These are phyloP conservation scores for Plantago elongata DNA, from an alignment of 257 asterid species.

Conservation along the genomic window DNA sequence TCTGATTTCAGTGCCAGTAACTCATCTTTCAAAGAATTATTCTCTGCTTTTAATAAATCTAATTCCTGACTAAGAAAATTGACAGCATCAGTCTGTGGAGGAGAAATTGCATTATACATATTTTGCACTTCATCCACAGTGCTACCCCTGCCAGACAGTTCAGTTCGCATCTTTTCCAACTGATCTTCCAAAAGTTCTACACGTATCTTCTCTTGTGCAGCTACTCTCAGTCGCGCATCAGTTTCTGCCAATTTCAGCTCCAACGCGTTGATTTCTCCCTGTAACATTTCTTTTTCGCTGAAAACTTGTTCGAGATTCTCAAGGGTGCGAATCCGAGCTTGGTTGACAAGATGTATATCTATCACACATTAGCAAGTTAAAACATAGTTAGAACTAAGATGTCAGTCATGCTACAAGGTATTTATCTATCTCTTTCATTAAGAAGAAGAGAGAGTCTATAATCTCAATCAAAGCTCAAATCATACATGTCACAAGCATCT, in stretches of 20 bases:
- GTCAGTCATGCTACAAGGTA: neutral
- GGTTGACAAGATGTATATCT: slow-evolving; percentile 85
- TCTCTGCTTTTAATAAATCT: slow-evolving; percentile 57
- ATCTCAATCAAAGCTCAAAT: slow-evolving; percentile 3
- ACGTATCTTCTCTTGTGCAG: slow-evolving; percentile 73
- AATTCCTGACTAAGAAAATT: slow-evolving; percentile 51
- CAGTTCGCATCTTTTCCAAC: slow-evolving; percentile 55
- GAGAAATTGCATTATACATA: slow-evolving; percentile 30
- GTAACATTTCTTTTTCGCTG: slow-evolving; percentile 73
- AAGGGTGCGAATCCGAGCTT: slow-evolving; percentile 71
- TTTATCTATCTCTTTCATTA: neutral
- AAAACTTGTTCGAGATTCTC: slow-evolving; percentile 65
- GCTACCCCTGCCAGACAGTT: slow-evolving; percentile 48
- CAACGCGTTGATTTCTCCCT: slow-evolving; percentile 66
- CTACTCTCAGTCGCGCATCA: slow-evolving; percentile 73
- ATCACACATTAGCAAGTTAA: slow-evolving; percentile 19
- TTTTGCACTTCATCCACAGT: slow-evolving; percentile 28
- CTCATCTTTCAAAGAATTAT: slow-evolving; percentile 61
- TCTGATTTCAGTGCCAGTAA: slow-evolving; percentile 52
- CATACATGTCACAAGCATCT: neutral
- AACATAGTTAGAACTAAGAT: slow-evolving; percentile 18
- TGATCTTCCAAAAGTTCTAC: slow-evolving; percentile 69
- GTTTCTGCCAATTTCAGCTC: slow-evolving; percentile 86
- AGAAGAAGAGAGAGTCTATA: slow-evolving; percentile 11
- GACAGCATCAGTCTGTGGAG: slow-evolving; percentile 28